Evolutionary conservation across 2,329 filamentous ascomycete species (phyloP), one percentile per base, ranked within the genome.

Genomic region (Sarocladium strictum): DNA sequence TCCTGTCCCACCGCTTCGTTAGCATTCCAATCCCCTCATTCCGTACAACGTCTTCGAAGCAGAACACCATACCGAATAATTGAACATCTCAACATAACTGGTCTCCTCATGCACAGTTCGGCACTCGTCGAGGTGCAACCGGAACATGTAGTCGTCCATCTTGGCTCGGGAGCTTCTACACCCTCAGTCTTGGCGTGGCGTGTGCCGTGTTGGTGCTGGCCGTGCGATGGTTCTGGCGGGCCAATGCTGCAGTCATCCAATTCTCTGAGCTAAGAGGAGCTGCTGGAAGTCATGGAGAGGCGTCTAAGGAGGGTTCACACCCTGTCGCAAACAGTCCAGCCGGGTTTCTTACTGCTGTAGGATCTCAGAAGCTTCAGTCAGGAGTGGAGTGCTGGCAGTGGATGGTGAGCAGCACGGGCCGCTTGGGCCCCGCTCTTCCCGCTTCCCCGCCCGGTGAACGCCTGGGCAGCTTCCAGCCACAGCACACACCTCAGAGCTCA

Each of bases 81-180:
- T 84, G 61, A 81, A 74, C 35, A 83, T 79, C 64, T 84, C 78
- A 23, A 84, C 59, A 63, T 81, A 84, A 58, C 69, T 74, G 17
- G 79, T 83, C 54, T 67, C 68, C 65, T 84, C 81, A 3, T 66
- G 57, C 49, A 83, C 76, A 29, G 71, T 69, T 21, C 67, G 72
- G 63, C 78, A 83, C 45, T 72, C 65, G 10, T 69, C 62, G 56
- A 84, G 71, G 61, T 76, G 74, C 29, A 66, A 60, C 58, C 70
- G 68, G 60, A 83, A 83, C 67, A 83, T 74, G 63, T 81, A 83
- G 60, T 83, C 77, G 64, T 84, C 80, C 80, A 84, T 83, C 24
- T 57, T 64, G 54, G 50, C 33, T 27, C n/a, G 6, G 9, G 24
- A 10, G 5, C 9, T 24, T 43, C 40, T 23, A n/a, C 15, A 15